Conservation (phyloP, 441 rosid genomes). For the Eruca vesicaria region DNA sequence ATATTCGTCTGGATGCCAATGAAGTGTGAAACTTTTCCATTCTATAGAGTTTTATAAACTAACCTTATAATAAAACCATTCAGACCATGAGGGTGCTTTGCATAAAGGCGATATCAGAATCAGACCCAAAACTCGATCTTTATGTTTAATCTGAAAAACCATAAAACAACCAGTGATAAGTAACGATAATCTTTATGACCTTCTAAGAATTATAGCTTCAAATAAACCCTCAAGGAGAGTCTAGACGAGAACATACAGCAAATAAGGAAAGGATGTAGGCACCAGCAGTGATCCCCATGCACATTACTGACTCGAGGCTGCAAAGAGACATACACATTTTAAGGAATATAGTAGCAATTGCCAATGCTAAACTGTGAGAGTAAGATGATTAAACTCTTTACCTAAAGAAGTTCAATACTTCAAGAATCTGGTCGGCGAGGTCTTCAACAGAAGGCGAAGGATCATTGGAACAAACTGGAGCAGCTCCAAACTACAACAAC, state of each 20-base stretch:
- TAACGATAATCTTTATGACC: background rate
- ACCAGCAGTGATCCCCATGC: constrained; percentile 81
- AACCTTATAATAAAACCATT: constrained; percentile 56
- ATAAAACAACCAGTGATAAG: constrained; percentile 28
- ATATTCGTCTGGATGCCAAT: background rate
- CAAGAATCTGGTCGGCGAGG: constrained; percentile 68
- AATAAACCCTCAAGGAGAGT: background rate
- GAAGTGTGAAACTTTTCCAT: background rate
- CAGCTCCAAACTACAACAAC: constrained; percentile 81
- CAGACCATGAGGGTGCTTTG: constrained; percentile 77
- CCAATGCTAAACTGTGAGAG: background rate
- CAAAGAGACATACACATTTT: constrained; percentile 3
- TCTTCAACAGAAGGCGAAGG: constrained; percentile 51
- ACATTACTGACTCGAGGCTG: constrained; percentile 77
- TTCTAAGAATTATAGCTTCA: background rate
- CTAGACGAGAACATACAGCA: constrained; percentile 49
- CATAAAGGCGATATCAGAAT: constrained; percentile 76
- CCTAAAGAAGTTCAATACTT: constrained; percentile 73
- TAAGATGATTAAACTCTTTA: constrained; percentile 22
- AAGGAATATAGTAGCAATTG: background rate
- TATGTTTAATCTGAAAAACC: constrained; percentile 61
- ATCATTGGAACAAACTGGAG: constrained; percentile 49
- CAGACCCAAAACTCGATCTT: constrained; percentile 68
- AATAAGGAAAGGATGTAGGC: constrained; percentile 71
- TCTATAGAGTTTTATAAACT: background rate